Percentiles rank a stretch among this genome's conserved stretches.
Conservation (phyloP, 2,329 filamentous ascomycete genomes). For the Talaromyces atroroseus region DNA sequence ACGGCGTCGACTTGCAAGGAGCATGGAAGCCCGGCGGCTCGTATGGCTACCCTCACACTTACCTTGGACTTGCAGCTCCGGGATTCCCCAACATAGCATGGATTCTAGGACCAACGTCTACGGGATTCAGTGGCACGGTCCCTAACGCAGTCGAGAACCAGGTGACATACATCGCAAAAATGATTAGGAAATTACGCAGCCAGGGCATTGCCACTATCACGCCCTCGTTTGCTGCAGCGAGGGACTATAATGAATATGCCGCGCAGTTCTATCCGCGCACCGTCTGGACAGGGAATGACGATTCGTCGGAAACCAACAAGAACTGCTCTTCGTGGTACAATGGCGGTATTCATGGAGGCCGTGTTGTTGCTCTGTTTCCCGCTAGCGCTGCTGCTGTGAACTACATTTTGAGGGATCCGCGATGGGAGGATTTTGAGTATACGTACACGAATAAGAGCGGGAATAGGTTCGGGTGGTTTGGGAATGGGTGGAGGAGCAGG, state of each 20-base stretch:
- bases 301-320: constrained; percentile 42
- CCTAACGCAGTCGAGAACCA: constrained; percentile 64
- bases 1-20: constrained; percentile 49
- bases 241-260: constrained; percentile 47
- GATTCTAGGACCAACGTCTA: constrained; percentile 56
- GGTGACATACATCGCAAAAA: constrained; percentile 59
- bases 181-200: constrained; percentile 60
- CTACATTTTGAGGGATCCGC: constrained; percentile 50
- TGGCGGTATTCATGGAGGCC: constrained; percentile 55
- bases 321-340: constrained; percentile 70
- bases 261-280: constrained; percentile 49
- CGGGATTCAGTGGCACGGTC: constrained; percentile 59
- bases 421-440: constrained; percentile 58
- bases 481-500: constrained; percentile 60
- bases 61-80: constrained; percentile 58
- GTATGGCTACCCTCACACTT: constrained; percentile 62
- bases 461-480: constrained; percentile 54
- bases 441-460: constrained; percentile 39
- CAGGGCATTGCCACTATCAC: constrained; percentile 61
- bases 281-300: constrained; percentile 35
- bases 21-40: constrained; percentile 54
- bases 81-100: constrained; percentile 65
- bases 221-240: constrained; percentile 54
- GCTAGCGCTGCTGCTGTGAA: constrained; percentile 61
- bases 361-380: constrained; percentile 66